phyloP scores from a whole-genome alignment of 2,329 filamentous ascomycete species.

The Penicillium vulpinum region DNA sequence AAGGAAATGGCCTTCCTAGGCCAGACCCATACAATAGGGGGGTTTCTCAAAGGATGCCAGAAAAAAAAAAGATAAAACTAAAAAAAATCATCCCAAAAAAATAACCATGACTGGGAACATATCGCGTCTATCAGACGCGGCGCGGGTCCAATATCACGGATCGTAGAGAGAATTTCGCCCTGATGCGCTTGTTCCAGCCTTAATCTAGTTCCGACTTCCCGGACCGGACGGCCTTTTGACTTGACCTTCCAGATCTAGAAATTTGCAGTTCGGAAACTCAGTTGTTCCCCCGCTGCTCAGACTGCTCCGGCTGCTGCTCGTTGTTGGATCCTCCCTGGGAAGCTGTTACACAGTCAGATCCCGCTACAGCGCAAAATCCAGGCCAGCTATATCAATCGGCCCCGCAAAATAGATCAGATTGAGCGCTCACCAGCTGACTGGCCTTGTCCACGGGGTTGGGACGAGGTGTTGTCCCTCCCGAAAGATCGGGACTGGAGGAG shows the following conservation, averaged over 20 bases:
- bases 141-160: conserved; percentile 8
- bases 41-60: conserved; percentile 2
- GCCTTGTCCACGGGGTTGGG: conserved; percentile 11
- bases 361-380: conserved; percentile 3
- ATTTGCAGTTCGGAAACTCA: conserved; percentile 1
- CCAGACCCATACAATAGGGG: conserved; percentile 8
- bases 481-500: conserved; percentile 57
- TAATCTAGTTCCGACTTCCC: not conserved
- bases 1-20: not conserved
- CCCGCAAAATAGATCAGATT: conserved; percentile 16
- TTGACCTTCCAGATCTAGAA: not conserved
- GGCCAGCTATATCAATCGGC: conserved; percentile 8
- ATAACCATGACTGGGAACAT: conserved; percentile 2
- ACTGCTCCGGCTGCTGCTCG: conserved; percentile 8
- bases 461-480: conserved; percentile 12
- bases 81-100: conserved; percentile 4
- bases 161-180: not conserved
- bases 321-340: conserved; percentile 11
- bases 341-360: conserved; percentile 19
- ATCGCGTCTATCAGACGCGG: conserved; percentile 13
- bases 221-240: not conserved
- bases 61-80: conserved; percentile 1
- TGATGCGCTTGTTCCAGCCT: not conserved
- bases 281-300: conserved; percentile 12
- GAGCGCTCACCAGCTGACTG: conserved; percentile 27